Evolutionary conservation across 73 alveolate species (phyloP), one percentile per base, ranked within the genome.

Genomic region (Tetrahymena thermophila): DNA sequence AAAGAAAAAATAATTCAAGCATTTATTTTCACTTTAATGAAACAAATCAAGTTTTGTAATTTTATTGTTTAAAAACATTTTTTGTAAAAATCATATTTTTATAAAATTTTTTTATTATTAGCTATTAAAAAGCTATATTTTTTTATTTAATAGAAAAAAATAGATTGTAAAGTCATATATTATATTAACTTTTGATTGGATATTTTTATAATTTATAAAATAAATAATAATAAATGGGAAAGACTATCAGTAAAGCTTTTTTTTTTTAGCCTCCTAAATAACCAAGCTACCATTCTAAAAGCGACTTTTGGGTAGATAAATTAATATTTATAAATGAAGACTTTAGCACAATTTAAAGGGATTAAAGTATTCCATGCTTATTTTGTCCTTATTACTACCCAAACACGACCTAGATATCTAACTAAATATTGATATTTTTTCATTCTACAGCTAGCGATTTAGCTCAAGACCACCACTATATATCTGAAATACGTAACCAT

Each of bases 401-500:
- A 6, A 56, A 56, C 14, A 56, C 85, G 14, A 16, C 25, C 0
- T 7, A 7, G 34, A 23, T 56, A 25, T 56, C 85, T 6, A 56
- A 56, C 14, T 9, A 56, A 56, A 56, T 56, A 6, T 21, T 25
- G 34, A 56, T 56, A 23, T 56, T 56, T 25, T 56, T 56, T 56
- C 85, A 56, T 56, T 21, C 35, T 23, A 56, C 85, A 13, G 85
- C 35, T 6, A 56, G 14, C 14, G 85, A 56, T 25, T 23, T 56
- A 23, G 85, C 35, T 4, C 7, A 13, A 7, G 85, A 56, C 11
- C 85, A 56, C 13, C 25, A 56, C 13, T 56, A 7, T 56, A 23
- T 23, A 15, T 56, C 85, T 23, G 35, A 56, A 56, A 56, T 98
- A 34, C 94, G 98, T 55, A 94, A 96, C 35, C 96, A 97, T 35